phyloP scores from a whole-genome alignment of 192 early-diverging fungal genomes.

The Ambispora gerdemannii region DNA sequence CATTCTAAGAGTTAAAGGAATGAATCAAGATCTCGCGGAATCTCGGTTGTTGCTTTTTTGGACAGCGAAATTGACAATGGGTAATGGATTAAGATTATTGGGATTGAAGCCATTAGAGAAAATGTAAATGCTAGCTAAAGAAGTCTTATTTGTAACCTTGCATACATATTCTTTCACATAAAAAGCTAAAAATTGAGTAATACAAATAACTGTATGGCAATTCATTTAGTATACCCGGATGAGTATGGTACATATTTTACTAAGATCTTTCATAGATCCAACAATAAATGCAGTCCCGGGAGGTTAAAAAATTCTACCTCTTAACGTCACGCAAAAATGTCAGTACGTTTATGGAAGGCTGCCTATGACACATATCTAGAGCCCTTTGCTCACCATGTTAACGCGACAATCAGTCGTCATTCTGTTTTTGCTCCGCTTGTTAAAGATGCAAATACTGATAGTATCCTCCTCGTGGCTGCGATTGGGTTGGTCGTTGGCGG shows the following conservation, averaged over 20 bases:
- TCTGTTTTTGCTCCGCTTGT: conserved; percentile 1
- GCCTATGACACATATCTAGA: not conserved
- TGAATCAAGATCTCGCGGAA: conserved; percentile 63
- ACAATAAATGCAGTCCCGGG: no score
- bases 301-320: no score
- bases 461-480: not conserved
- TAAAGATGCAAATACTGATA: not conserved
- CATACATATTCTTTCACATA: no score
- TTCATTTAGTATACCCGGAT: not conserved
- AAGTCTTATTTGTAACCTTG: no score
- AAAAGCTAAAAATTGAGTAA: no score
- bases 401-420: not conserved
- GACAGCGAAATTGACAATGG: conserved; percentile 73
- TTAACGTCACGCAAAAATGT: no score
- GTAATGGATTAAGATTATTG: conserved; percentile 74
- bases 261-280: no score
- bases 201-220: no score
- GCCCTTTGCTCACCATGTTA: conserved; percentile 2
- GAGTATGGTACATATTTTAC: not conserved
- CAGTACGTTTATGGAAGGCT: no score
- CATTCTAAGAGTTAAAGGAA: conserved; percentile 63
- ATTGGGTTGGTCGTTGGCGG: not conserved
- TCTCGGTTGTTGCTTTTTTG: conserved; percentile 74
- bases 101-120: conserved; percentile 76
- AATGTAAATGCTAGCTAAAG: no score